Percentiles rank a stretch among this genome's conserved stretches.
Evolutionary conservation across 495 filamentous ascomycete genomes (phyloP).

Genomic region (Aspergillus ostianus): DNA sequence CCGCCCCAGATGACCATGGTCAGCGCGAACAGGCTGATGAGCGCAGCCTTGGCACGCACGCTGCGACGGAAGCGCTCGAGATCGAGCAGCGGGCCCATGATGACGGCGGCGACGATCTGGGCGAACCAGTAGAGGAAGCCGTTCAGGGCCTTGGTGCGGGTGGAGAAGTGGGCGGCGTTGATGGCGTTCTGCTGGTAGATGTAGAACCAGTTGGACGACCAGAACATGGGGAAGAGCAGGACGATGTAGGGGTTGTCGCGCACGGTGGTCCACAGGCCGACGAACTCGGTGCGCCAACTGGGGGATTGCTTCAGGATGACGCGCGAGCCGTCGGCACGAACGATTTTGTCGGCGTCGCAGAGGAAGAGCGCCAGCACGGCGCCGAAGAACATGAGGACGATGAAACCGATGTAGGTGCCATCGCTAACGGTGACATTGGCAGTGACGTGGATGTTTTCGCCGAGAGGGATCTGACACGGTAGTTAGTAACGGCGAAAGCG

Average conservation of each 20-base stretch:
- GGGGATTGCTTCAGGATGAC: constrained; percentile 84
- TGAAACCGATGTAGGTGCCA: constrained; percentile 52
- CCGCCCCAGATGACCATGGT: constrained; percentile 51
- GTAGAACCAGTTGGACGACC: constrained; percentile 75
- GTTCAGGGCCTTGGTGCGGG: constrained; percentile 47
- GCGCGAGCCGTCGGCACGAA: constrained; percentile 72
- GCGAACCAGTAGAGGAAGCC: constrained; percentile 52
- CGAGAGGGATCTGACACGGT: neutral
- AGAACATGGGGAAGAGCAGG: neutral
- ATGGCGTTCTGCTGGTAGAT: constrained; percentile 64
- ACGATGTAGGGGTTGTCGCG: constrained; percentile 34
- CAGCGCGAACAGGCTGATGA: constrained; percentile 37
- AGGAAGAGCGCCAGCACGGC: constrained; percentile 59
- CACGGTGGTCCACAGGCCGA: constrained; percentile 42
- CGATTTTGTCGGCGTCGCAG: constrained; percentile 62
- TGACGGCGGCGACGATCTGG: constrained; percentile 47
- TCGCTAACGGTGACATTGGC: constrained; percentile 38
- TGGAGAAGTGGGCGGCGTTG: constrained; percentile 46
- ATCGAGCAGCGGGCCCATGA: constrained; percentile 49
- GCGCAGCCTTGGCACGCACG: constrained; percentile 39
- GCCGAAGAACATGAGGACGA: constrained; percentile 47
- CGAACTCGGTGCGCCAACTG: constrained; percentile 53
- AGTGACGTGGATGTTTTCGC: neutral
- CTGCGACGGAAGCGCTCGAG: constrained; percentile 35
- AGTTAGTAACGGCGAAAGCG: neutral